Evolutionary conservation across 345 rosid species (phyloP).

Genomic region (Melastoma malabathricum): DNA sequence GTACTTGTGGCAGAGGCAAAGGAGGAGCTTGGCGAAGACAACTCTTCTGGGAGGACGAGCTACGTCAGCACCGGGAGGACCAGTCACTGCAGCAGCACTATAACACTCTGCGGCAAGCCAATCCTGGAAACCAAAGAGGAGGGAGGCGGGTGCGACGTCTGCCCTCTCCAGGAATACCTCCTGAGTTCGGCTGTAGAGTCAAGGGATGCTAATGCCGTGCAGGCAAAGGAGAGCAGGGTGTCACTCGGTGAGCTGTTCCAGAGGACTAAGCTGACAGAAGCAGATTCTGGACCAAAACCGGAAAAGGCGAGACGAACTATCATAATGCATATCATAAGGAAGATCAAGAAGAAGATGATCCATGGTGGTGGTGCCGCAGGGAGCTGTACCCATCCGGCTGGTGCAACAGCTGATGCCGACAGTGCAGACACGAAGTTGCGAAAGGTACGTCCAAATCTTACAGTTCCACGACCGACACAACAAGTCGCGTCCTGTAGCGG

Average conservation of each 20-base stretch:
- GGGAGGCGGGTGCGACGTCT: slow-evolving; percentile 27
- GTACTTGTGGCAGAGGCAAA: slow-evolving; percentile 50
- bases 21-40: slow-evolving; percentile 34
- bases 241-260: slow-evolving; percentile 76
- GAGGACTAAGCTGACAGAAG: slow-evolving; percentile 46
- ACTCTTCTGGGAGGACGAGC: slow-evolving; percentile 58
- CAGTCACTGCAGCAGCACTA: slow-evolving; percentile 63
- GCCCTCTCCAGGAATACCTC: slow-evolving; percentile 68
- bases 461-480: too few relatives aligned
- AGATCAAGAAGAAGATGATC: slow-evolving; percentile 44
- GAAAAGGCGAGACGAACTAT: slow-evolving; percentile 39
- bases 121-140: slow-evolving; percentile 33
- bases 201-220: slow-evolving; percentile 42
- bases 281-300: slow-evolving; percentile 19
- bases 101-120: slow-evolving; percentile 57
- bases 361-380: slow-evolving; percentile 26
- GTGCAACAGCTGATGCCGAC: slow-evolving; percentile 28
- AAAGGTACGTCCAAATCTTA: slow-evolving; percentile 27
- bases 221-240: slow-evolving; percentile 54
- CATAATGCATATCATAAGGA: slow-evolving; percentile 50
- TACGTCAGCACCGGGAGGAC: slow-evolving; percentile 62
- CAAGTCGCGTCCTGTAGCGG: too few relatives aligned
- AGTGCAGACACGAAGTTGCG: slow-evolving; percentile 52
- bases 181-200: slow-evolving; percentile 59
- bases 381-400: slow-evolving; percentile 20